These are phyloP conservation scores for Clitocybe nebularis DNA, from an alignment of 1,284 basidiomycete genomes.

Conservation along the genomic window DNA sequence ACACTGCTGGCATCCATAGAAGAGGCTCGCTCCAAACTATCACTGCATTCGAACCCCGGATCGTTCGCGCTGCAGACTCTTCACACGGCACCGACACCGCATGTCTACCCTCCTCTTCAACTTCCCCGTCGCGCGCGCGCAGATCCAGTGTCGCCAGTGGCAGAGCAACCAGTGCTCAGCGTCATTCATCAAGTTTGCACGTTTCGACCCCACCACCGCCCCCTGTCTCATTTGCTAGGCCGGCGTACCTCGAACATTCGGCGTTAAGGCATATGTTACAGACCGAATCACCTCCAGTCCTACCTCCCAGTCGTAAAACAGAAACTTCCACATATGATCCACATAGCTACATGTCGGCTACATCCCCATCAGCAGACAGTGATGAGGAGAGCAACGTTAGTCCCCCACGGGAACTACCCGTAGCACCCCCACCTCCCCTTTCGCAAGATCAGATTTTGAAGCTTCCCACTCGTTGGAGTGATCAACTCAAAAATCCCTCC, in stretches of 20 bases:
- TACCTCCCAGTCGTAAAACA: constrained; percentile 35
- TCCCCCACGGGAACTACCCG: constrained; percentile 35
- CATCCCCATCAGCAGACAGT: constrained; percentile 44
- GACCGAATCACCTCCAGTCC: constrained; percentile 47
- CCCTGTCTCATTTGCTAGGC: constrained; percentile 52
- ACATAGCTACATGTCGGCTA: constrained; percentile 21
- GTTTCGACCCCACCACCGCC: constrained; percentile 21
- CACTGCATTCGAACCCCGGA: constrained; percentile 55
- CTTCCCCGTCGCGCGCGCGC: constrained; percentile 40
- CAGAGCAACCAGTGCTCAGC: constrained; percentile 26
- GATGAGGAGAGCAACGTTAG: constrained; percentile 59
- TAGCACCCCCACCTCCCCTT: constrained; percentile 23
- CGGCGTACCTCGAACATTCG: constrained; percentile 72
- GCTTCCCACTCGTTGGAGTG: constrained; percentile 79
- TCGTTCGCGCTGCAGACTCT: constrained; percentile 52
- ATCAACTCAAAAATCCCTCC: constrained; percentile 54
- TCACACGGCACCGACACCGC: constrained; percentile 32
- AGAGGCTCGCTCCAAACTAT: constrained; percentile 22
- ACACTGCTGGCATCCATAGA: constrained; percentile 19
- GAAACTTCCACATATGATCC: constrained; percentile 22
- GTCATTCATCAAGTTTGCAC: constrained; percentile 10
- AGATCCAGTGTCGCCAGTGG: constrained; percentile 37
- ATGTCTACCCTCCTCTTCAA: constrained; percentile 37
- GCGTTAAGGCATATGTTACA: constrained; percentile 64
- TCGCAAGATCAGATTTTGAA: constrained; percentile 42